Percentiles rank a stretch among this genome's conserved stretches.
These are phyloP conservation scores for Strobilomyces echinocephalus DNA, from an alignment of 768 basidiomycete genomes.

Conservation along the genomic window DNA sequence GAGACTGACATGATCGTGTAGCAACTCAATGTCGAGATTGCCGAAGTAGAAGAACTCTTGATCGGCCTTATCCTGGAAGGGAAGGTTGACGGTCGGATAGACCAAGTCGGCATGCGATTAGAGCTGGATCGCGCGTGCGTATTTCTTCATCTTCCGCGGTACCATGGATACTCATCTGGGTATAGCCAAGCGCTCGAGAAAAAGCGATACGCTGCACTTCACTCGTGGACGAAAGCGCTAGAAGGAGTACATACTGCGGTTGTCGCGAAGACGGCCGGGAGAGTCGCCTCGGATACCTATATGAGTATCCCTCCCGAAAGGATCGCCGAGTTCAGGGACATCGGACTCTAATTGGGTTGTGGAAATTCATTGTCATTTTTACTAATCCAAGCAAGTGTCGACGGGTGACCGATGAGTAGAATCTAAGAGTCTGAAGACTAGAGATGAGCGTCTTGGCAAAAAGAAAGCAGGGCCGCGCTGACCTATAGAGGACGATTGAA, in stretches of 20 bases:
- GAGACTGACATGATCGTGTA: slow-evolving; percentile 29
- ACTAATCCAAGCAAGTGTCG: not conserved
- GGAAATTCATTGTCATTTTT: slow-evolving; percentile 3
- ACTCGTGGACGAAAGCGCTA: slow-evolving; percentile 79
- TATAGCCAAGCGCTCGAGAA: slow-evolving; percentile 81
- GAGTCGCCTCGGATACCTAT: slow-evolving; percentile 31
- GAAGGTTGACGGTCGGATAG: slow-evolving; percentile 95
- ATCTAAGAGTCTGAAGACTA: not conserved
- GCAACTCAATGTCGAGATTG: slow-evolving; percentile 93
- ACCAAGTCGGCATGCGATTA: slow-evolving; percentile 91
- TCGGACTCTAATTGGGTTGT: slow-evolving; percentile 17
- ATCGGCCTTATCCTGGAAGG: slow-evolving; percentile 93
- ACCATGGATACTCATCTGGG: slow-evolving; percentile 1
- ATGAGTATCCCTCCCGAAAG: slow-evolving; percentile 29
- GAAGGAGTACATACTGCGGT: slow-evolving; percentile 74
- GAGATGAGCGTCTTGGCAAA: not conserved
- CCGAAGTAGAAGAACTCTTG: slow-evolving; percentile 91
- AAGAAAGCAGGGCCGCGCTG: not conserved
- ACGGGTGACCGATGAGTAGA: not conserved
- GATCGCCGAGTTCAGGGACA: slow-evolving; percentile 29
- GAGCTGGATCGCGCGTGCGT: slow-evolving; percentile 82
- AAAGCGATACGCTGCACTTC: slow-evolving; percentile 76
- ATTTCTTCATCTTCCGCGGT: not conserved
- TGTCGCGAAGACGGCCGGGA: slow-evolving; percentile 60
- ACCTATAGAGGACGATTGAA: slow-evolving; percentile 47